Base-by-base conservation (phyloP, 2,329 filamentous ascomycete genomes). In the Elsinoe australis region DNA sequence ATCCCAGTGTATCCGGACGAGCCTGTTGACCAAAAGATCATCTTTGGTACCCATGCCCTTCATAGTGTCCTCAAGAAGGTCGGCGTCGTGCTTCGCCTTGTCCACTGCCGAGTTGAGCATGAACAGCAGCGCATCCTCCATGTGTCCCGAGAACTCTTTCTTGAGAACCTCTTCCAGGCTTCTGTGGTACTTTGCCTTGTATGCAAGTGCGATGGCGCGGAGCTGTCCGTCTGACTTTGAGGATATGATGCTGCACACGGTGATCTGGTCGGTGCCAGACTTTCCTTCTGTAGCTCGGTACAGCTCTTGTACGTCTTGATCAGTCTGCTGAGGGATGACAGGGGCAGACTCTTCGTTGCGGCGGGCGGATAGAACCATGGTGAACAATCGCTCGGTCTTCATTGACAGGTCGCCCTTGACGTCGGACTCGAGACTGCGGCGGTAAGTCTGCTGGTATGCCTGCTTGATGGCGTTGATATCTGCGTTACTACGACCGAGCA, bases 91-190 rank as follows among this genome's bases (percentile, higher is more conserved):
- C 73, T 86, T 83, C 51, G 86, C 87, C 55, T 83, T 86, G 66
- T 95, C 87, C 4, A 78, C 70, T 2, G 85, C 90, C 9, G 82
- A 74, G 8, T 76, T 76, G n/a, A 95, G 70, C 64, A 95, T 87
- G 62, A 80, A 81, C 19, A 92, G 68, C 1, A 96, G 75, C 0
- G 87, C 87, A 12, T 86, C 78, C 63, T 89, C 74, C 88, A 96
- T 95, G 62, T 96, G 90, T 0, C 90, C 90, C 0, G 82, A 85
- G 67, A 95, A 95, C 59, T 92, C 81, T 69, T 78, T 84, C 53
- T 80, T 79, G 57, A 96, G 80, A 42, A 87, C 81, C 26, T 79
- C 76, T 54, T 87, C 81, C 1, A 96, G 72, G 9, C 78, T 71
- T 31, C 75, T 76, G 15, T 80, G 77, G 63, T 88, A 94, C 53